Base-by-base conservation (phyloP, 2,329 filamentous ascomycete species). In the Zasmidium cellare region DNA sequence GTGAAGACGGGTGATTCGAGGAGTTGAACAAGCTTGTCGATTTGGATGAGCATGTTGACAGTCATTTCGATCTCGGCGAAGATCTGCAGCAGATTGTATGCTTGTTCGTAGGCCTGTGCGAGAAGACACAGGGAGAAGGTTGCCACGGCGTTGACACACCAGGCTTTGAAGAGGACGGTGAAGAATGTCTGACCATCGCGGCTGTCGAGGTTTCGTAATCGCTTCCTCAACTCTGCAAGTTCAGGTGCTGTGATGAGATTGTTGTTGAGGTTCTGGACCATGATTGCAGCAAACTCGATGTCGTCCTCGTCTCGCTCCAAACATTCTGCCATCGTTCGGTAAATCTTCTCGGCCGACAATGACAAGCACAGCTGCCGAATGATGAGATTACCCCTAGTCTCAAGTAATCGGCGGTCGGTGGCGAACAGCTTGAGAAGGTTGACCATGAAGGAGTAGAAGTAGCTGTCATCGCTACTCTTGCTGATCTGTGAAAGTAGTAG, bases 1-100 rank as follows among this genome's bases (percentile, higher is more conserved):
- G 94, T 99, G 71, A 99, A 99, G 1, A 99, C 94, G 0, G 94
- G 94, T 0, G 92, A 97, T 74, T 99, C 94, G 41, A 99, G 86
- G 16, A 99, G 82, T 74, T 99, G 94, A 12, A 99, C 94, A 16
- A 99, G 83, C 74, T 99, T 99, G 75, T 99, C 94, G 66, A 99
- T 97, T 73, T 99, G 96, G 46, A 99, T 99, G 55, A 99, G 84
- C 76, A 97, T 96, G 68, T 96, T 96, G 67, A 99, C 94, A 0
- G 93, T 97, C 91, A 99, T 97, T 74, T 99, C 94, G 50, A 99
- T 81, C 69, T 99, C 94, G 59, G 91, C 94, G 90, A 99, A 97
- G 49, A 97, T 94, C 71, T 97, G 92, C 18, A 99, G 80, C 16
- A 99, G 81, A 71, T 97, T 91, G 70, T 97, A 99, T 11, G 94